Conservation (phyloP, 208 protist genomes). For the Polymyxa betae region DNA sequence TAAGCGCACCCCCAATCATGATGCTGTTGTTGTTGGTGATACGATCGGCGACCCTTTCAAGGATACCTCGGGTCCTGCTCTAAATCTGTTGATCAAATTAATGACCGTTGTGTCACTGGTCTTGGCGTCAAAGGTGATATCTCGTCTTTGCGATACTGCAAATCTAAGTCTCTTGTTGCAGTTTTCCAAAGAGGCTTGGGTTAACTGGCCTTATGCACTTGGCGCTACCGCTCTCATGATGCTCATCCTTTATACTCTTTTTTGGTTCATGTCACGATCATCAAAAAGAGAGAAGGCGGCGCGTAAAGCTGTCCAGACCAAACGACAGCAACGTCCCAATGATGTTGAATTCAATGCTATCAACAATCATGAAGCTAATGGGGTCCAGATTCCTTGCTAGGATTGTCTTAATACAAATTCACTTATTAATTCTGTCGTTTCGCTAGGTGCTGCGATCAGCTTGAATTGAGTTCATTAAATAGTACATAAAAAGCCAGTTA, state of each 20-base stretch:
- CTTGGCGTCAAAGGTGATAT: slow-evolving; percentile 73
- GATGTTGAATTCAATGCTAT: too few species aligned
- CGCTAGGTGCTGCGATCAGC: too few species aligned
- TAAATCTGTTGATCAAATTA: slow-evolving; percentile 94
- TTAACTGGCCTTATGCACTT: slow-evolving; percentile 38
- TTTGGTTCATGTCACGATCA: not conserved
- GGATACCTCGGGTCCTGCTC: slow-evolving; percentile 81
- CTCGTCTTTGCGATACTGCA: too few species aligned
- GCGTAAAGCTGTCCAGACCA: too few species aligned
- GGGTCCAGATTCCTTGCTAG: too few species aligned
- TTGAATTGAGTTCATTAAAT: too few species aligned
- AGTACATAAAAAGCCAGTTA: too few species aligned
- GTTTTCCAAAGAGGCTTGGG: slow-evolving; percentile 26
- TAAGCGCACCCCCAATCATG: slow-evolving; percentile 58
- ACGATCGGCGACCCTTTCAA: slow-evolving; percentile 78
- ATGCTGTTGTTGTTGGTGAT: slow-evolving; percentile 65
- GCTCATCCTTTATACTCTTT: slow-evolving; percentile 24
- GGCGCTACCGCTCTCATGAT: slow-evolving; percentile 32
- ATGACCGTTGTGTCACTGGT: slow-evolving; percentile 91
- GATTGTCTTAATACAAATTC: too few species aligned
- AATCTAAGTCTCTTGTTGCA: too few species aligned
- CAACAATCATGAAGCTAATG: too few species aligned
- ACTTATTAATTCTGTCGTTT: too few species aligned
- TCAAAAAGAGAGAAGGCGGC: not conserved
- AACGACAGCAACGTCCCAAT: too few species aligned